Percentiles rank a stretch among this genome's conserved stretches.
These are phyloP conservation scores for Brassica juncea DNA, from an alignment of 345 rosid species.

Conservation along the genomic window DNA sequence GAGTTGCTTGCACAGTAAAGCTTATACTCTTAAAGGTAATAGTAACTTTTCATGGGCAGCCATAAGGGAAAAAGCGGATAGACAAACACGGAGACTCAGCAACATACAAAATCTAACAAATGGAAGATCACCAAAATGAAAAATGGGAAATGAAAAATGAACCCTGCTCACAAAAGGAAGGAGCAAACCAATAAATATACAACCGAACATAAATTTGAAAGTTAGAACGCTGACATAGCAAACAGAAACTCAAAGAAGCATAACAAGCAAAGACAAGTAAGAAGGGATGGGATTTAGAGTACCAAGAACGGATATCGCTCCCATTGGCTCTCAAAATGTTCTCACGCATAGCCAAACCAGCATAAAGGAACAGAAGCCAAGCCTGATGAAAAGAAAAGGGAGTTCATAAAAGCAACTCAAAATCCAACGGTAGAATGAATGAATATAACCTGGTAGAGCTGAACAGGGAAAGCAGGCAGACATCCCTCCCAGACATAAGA, in stretches of 20 bases:
- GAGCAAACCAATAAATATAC: no score
- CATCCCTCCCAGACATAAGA: constrained; percentile 89
- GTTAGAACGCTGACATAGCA: neutral
- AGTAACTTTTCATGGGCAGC: neutral
- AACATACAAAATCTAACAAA: neutral
- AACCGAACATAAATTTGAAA: neutral
- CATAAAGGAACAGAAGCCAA: constrained; percentile 93
- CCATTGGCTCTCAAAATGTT: constrained; percentile 92
- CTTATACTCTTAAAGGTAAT: neutral
- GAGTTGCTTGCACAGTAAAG: constrained; percentile 2
- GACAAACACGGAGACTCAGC: neutral
- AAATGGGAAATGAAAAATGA: no score
- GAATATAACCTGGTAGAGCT: constrained; percentile 70
- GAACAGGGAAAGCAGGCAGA: constrained; percentile 95
- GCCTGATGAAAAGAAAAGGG: constrained; percentile 51
- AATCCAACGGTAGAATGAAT: constrained; percentile 4
- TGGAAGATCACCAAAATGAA: neutral
- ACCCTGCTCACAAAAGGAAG: no score
- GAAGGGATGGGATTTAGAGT: constrained; percentile 17
- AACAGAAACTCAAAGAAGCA: no score
- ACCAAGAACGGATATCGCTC: constrained; percentile 99
- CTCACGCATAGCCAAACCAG: constrained; percentile 94
- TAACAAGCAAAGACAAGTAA: neutral
- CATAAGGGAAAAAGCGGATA: neutral
- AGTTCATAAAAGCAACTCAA: neutral